Base-by-base conservation (phyloP, 768 basidiomycete species). In the Suillus fuscotomentosus region DNA sequence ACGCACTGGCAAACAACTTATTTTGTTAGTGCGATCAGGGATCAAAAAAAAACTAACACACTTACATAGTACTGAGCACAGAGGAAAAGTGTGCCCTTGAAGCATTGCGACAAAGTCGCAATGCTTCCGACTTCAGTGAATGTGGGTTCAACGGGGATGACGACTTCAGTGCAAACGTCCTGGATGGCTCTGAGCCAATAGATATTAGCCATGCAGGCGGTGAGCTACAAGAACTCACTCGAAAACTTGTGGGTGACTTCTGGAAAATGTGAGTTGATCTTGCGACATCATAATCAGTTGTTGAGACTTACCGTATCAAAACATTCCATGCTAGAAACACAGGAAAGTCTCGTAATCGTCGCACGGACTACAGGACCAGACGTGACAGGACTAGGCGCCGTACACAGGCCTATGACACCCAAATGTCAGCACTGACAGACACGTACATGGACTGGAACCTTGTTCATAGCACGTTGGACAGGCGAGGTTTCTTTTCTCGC, bases 191-290 rank as follows among this genome's bases (percentile, higher is more conserved):
- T 3, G 20, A 63, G 36, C 9, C 55, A 8, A 15, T 63, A 4
- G 53, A 60, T 3, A 63, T 63, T n/a, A 63, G 62, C 36, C 62
- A 63, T 59, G 62, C 31, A 0, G 62, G 62, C 20, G 62, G 53
- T 10, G 62, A 63, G 39, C 39, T 63, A 8, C 11, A 24, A 3
- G 62, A 27, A 55, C 62, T 63, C 6, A 51, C 62, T 2, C 3
- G 13, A 63, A 8, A 63, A 59, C 5, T 63, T 1, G 20, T 39
- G 24, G 24, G 55, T n/a, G 38, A 60, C 10, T 56, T 63, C 38
- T 63, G 62, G 62, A 38, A 59, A 1, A 4, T n/a, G 62, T 63
- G 14, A 63, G 62, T 56, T 15, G 34, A 55, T 36, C 15, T 11
- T 41, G 10, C 39, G 2, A 51, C 8, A 24, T 17, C n/a, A n/a